Conservation (phyloP, 2,329 filamentous ascomycete genomes). For the Ilyonectria destructans region DNA sequence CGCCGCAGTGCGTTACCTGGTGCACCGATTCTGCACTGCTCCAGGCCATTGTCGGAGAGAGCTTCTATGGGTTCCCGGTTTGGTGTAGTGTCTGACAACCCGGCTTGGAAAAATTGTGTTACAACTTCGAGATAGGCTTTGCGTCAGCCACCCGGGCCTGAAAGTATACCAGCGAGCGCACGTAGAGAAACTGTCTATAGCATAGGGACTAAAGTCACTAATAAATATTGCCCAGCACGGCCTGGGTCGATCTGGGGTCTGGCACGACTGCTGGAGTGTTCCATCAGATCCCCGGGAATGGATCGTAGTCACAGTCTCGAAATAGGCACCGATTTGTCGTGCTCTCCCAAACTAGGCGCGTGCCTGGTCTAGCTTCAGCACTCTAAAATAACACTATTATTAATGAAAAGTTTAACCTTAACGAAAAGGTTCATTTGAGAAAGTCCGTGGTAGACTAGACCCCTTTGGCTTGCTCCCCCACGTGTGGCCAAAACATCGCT, state of each 20-base stretch:
- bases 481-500: not conserved
- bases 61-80: too few relatives aligned
- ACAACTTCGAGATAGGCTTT: not conserved
- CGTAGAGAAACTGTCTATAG: not conserved
- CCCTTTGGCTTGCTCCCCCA: not conserved
- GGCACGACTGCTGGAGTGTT: not conserved
- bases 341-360: not conserved
- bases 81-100: too few relatives aligned
- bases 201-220: not conserved
- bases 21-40: too few relatives aligned
- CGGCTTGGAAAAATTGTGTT: too few relatives aligned
- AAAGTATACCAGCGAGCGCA: not conserved
- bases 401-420: conserved; percentile 26
- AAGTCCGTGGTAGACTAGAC: not conserved
- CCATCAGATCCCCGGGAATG: too few relatives aligned
- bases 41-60: too few relatives aligned
- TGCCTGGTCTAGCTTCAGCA: not conserved
- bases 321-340: not conserved
- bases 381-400: too few relatives aligned
- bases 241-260: not conserved
- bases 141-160: not conserved
- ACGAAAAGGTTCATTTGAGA: conserved; percentile 24
- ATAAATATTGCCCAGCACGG: not conserved
- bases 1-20: not conserved
- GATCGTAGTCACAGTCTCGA: not conserved